phyloP scores from a whole-genome alignment of 805 yeast species.

The Yamadazyma kitorensis region DNA sequence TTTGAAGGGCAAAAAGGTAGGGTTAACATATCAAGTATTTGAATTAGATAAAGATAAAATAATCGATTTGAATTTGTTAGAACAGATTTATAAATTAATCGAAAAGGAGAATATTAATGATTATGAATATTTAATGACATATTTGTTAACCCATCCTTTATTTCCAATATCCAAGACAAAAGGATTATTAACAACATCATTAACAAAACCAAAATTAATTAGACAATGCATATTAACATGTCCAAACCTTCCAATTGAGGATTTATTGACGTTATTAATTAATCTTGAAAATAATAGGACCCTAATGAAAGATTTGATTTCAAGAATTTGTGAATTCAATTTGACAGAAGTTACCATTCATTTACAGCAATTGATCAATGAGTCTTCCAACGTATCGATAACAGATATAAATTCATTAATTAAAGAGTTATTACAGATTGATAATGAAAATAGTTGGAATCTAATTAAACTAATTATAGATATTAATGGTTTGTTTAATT shows the following conservation, averaged over 20 bases:
- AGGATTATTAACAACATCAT: constrained; percentile 53
- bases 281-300: constrained; percentile 47
- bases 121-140: constrained; percentile 55
- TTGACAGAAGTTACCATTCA: constrained; percentile 51
- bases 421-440: constrained; percentile 28
- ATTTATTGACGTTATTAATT: constrained; percentile 57
- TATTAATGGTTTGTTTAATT: constrained; percentile 68
- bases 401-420: constrained; percentile 37
- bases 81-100: constrained; percentile 41
- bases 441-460: constrained; percentile 56
- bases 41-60: constrained; percentile 56
- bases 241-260: constrained; percentile 61
- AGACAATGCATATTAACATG: constrained; percentile 83
- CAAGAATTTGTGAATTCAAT: constrained; percentile 61
- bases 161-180: constrained; percentile 62
- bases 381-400: neutral
- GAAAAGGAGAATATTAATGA: constrained; percentile 7
- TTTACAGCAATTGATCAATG: constrained; percentile 4
- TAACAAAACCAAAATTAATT: constrained; percentile 55
- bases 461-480: constrained; percentile 66
- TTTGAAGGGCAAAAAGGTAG: constrained; percentile 7
- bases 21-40: constrained; percentile 38
- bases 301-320: constrained; percentile 63
- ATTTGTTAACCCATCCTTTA: constrained; percentile 82
- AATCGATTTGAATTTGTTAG: constrained; percentile 58